These are phyloP conservation scores for Allium cepa DNA, from an alignment of 106 monocot species.

Conservation along the genomic window DNA sequence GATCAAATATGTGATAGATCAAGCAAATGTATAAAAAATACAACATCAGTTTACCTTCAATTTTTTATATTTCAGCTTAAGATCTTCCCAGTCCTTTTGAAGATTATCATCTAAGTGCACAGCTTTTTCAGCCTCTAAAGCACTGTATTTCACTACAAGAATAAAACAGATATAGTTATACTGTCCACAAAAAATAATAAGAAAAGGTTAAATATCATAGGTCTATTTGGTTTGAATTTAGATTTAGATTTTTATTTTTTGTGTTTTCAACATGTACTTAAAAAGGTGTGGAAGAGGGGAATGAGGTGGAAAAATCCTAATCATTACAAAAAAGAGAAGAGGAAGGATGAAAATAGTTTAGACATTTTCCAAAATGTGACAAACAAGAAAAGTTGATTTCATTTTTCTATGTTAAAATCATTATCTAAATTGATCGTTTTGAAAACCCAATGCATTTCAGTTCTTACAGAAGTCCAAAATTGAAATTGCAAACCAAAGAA, in stretches of 20 bases:
- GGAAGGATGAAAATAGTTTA: too few relatives aligned
- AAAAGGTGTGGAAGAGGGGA: too few relatives aligned
- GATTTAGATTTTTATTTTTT: too few relatives aligned
- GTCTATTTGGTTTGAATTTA: not conserved
- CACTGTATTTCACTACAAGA: conserved; percentile 61
- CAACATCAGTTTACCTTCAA: conserved; percentile 55
- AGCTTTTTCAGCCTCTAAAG: conserved; percentile 50
- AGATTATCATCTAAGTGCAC: conserved; percentile 20
- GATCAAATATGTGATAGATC: not conserved
- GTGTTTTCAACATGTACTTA: too few relatives aligned
- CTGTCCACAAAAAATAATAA: not conserved
- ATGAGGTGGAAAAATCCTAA: too few relatives aligned
- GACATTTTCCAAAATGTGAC: too few relatives aligned
- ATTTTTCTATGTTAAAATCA: too few relatives aligned
- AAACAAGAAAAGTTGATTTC: too few relatives aligned
- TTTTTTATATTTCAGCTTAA: conserved; percentile 47
- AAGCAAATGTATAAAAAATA: conserved; percentile 9
- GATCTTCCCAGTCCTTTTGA: conserved; percentile 48
- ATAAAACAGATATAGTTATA: conserved; percentile 4
- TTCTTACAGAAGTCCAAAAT: too few relatives aligned
- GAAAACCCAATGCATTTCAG: too few relatives aligned
- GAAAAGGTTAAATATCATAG: not conserved
- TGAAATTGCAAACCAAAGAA: too few relatives aligned
- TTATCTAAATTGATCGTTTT: too few relatives aligned
- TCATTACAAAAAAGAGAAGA: not conserved